Percentiles rank a stretch among this genome's conserved stretches.
Evolutionary conservation across 2,329 filamentous ascomycete genomes (phyloP).

Genomic region (Aspergillus neoniger): DNA sequence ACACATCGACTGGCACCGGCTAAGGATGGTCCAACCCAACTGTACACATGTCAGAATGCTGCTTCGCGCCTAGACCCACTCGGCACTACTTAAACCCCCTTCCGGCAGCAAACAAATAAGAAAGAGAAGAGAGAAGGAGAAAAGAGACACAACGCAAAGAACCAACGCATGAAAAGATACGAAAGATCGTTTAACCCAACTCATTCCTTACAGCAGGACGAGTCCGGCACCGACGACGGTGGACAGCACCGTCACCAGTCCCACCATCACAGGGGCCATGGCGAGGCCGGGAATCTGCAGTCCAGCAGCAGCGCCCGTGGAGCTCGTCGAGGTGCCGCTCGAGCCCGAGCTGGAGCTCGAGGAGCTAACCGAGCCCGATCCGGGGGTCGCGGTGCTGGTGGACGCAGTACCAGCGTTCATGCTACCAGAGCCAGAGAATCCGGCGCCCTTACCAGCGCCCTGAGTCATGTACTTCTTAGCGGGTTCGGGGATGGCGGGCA

Average conservation of each 20-base stretch:
- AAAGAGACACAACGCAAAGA: slow-evolving; percentile 13
- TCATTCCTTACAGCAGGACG: slow-evolving; percentile 32
- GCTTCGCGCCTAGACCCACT: not conserved
- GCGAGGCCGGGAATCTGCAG: slow-evolving; percentile 49
- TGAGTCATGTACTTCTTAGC: slow-evolving; percentile 59
- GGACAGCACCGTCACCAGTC: slow-evolving; percentile 54
- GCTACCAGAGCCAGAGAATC: slow-evolving; percentile 58
- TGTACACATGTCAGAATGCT: slow-evolving; percentile 15
- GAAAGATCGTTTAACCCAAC: too few species aligned
- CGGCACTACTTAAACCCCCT: not conserved
- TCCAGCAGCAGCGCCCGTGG: slow-evolving; percentile 47
- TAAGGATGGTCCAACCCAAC: slow-evolving; percentile 15
- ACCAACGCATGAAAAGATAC: not conserved
- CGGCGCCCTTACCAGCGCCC: slow-evolving; percentile 59
- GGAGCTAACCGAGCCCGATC: slow-evolving; percentile 46
- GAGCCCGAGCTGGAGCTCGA: slow-evolving; percentile 16
- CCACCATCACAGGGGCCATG: slow-evolving; percentile 54
- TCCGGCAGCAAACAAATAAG: slow-evolving; percentile 1
- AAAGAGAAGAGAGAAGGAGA: slow-evolving; percentile 18
- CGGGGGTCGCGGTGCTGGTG: slow-evolving; percentile 52
- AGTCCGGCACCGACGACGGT: slow-evolving; percentile 55
- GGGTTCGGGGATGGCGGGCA: slow-evolving; percentile 59
- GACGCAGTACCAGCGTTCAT: slow-evolving; percentile 57
- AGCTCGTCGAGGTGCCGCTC: slow-evolving; percentile 29
- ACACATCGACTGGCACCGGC: slow-evolving; percentile 6